Conservation (phyloP, 176 grass and related monocot species). For the Thinopyrum elongatum region DNA sequence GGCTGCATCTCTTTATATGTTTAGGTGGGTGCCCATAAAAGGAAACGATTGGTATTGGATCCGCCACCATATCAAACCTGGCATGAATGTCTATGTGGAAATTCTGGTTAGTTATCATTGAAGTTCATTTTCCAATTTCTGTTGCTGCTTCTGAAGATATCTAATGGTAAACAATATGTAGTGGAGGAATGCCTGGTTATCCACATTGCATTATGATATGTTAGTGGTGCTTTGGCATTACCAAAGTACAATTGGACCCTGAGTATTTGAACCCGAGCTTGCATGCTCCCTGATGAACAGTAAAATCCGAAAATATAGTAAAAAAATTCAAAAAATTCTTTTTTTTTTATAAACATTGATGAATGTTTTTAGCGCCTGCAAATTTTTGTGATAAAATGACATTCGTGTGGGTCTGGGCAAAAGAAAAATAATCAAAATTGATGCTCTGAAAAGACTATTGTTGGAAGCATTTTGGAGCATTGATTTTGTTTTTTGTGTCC, state of each 20-base stretch:
- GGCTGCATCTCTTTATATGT: conserved; percentile 5
- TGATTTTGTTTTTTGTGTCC: too few species aligned
- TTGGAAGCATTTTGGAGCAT: too few species aligned
- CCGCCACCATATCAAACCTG: conserved; percentile 94
- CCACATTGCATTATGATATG: not conserved
- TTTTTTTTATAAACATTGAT: too few species aligned
- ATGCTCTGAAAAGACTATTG: too few species aligned
- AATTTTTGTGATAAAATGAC: too few species aligned
- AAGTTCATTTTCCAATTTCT: not conserved
- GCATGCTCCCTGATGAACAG: too few species aligned
- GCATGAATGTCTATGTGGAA: conserved; percentile 89
- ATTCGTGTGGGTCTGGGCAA: too few species aligned
- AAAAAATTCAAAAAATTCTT: too few species aligned
- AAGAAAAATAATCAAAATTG: too few species aligned
- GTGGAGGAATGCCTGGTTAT: not conserved
- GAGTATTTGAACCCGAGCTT: too few species aligned
- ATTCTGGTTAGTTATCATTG: conserved; percentile 65
- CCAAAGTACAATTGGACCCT: not conserved
- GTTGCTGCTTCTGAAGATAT: not conserved
- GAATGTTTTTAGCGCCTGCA: too few species aligned
- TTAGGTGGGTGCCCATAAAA: conserved; percentile 96
- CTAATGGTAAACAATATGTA: not conserved
- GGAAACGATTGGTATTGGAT: conserved; percentile 99
- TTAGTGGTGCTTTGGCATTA: conserved; percentile 10
- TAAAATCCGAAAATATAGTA: too few species aligned